phyloP scores from a whole-genome alignment of 331 rosid species.

The Acacia pycnantha region DNA sequence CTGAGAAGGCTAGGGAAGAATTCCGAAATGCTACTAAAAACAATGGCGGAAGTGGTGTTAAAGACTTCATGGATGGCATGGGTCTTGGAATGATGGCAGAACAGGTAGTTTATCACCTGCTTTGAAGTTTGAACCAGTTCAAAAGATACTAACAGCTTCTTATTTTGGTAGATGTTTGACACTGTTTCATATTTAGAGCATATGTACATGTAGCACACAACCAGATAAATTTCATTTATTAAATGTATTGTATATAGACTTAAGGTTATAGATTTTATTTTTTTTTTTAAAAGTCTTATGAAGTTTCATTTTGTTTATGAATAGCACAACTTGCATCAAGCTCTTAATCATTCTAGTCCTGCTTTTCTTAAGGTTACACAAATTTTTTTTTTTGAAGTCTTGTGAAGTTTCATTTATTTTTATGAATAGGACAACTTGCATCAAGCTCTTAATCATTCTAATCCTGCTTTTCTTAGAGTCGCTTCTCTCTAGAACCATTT shows the following conservation, averaged over 20 bases:
- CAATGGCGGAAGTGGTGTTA: constrained; percentile 82
- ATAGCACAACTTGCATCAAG: too few relatives aligned
- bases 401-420: too few relatives aligned
- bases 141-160: not conserved
- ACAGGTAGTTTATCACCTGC: constrained; percentile 50
- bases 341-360: not conserved
- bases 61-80: constrained; percentile 98
- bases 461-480: constrained; percentile 25
- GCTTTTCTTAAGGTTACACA: constrained; percentile 2
- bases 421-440: too few relatives aligned
- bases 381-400: not conserved
- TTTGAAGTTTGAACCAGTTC: not conserved
- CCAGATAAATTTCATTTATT: not conserved
- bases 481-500: not conserved
- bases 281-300: not conserved
- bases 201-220: not conserved
- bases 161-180: not conserved
- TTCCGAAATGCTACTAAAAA: constrained; percentile 58
- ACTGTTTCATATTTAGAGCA: not conserved
- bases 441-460: not conserved
- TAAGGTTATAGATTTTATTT: not conserved
- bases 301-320: too few relatives aligned
- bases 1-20: constrained; percentile 94
- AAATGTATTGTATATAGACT: not conserved
- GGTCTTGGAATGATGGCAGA: constrained; percentile 95